Conservation (phyloP, 495 filamentous ascomycete genomes). For the Tuber calosporum region DNA sequence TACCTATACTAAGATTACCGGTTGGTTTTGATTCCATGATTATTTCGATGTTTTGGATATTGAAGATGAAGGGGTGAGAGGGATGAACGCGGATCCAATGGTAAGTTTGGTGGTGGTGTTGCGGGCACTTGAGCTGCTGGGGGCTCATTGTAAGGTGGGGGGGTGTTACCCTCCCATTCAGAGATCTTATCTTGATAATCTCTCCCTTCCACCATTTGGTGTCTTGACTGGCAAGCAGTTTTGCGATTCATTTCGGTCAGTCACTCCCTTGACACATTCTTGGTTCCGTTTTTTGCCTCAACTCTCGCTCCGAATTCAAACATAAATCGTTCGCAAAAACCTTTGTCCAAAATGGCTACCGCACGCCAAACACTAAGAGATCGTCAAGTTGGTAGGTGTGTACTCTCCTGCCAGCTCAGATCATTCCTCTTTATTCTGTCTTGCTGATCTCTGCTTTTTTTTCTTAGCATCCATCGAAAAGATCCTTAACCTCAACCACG, state of each 20-base stretch:
- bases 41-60: conserved; percentile 7
- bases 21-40: conserved; percentile 36
- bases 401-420: conserved; percentile 30
- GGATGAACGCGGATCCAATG: conserved; percentile 27
- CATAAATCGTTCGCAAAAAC: not conserved
- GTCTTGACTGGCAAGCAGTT: not conserved
- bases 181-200: conserved; percentile 40
- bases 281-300: not conserved
- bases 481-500: conserved; percentile 89
- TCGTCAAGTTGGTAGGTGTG: conserved; percentile 82
- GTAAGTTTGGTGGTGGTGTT: conserved; percentile 22
- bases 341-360: conserved; percentile 56
- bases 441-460: conserved; percentile 37
- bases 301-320: not conserved
- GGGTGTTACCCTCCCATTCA: conserved; percentile 33
- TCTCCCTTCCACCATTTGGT: conserved; percentile 7
- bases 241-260: not conserved
- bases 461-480: conserved; percentile 80
- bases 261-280: not conserved
- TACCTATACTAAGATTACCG: conserved; percentile 42
- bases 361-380: conserved; percentile 75
- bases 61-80: conserved; percentile 14
- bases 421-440: conserved; percentile 13
- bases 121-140: conserved; percentile 13
- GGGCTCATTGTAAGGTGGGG: not conserved